Conservation (phyloP, 176 grass and related monocot genomes). For the Saccharum spontaneum region DNA sequence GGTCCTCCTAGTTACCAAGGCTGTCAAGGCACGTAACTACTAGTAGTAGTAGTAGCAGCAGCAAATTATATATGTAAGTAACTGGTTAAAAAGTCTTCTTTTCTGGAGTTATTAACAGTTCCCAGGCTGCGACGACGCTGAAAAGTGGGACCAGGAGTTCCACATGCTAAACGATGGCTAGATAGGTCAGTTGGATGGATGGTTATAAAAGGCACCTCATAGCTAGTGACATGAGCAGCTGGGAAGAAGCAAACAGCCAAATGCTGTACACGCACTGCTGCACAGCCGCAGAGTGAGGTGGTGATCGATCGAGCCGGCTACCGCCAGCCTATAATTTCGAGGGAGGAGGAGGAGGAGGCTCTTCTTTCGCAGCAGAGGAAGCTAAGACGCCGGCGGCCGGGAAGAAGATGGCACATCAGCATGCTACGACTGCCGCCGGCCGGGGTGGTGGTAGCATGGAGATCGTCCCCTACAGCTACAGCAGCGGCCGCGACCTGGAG, state of each 20-base stretch:
- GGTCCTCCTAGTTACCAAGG: background rate
- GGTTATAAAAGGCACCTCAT: constrained; percentile 26
- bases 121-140: background rate
- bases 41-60: background rate
- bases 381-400: background rate
- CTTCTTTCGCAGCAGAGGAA: background rate
- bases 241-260: background rate
- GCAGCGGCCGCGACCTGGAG: constrained; percentile 31
- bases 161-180: background rate
- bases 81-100: background rate
- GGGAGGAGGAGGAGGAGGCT: background rate
- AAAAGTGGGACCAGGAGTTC: background rate
- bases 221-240: background rate
- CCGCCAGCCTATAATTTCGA: no score
- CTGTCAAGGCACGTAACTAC: background rate
- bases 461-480: constrained; percentile 25
- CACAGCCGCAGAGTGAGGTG: background rate
- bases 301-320: background rate
- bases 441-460: constrained; percentile 25
- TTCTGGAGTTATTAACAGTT: background rate
- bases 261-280: background rate
- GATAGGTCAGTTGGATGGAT: background rate
- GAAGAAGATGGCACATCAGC: background rate
- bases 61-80: background rate
- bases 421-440: background rate